These are phyloP conservation scores for Spathaspora boniae DNA, from an alignment of 805 yeast species.

Conservation along the genomic window DNA sequence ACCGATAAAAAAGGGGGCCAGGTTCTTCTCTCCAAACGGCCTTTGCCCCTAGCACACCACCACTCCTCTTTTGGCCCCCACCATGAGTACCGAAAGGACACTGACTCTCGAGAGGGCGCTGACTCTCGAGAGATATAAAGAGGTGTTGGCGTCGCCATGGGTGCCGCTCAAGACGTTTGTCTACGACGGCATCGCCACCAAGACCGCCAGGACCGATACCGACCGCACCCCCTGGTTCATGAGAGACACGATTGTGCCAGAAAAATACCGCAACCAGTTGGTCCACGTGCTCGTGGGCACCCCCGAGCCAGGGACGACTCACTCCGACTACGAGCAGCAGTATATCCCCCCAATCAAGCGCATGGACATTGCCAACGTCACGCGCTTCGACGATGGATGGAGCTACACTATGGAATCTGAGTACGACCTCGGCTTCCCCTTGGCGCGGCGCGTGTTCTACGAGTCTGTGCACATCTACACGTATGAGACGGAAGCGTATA, in stretches of 20 bases:
- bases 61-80: too few species aligned
- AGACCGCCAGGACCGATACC: conserved; percentile 1
- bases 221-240: conserved; percentile 7
- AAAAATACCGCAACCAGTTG: neutral
- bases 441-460: conserved; percentile 32
- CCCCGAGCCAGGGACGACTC: conserved; percentile 16
- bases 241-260: conserved; percentile 1
- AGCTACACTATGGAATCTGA: conserved; percentile 29
- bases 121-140: too few species aligned
- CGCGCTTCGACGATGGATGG: conserved; percentile 13
- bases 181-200: neutral
- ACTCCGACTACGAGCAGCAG: conserved; percentile 33
- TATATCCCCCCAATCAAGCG: conserved; percentile 33
- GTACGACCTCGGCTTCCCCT: conserved; percentile 36
- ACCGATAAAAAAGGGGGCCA: too few species aligned
- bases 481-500: conserved; percentile 18
- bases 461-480: conserved; percentile 30
- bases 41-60: too few species aligned
- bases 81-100: too few species aligned
- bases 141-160: neutral
- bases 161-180: neutral
- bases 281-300: conserved; percentile 5
- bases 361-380: conserved; percentile 12
- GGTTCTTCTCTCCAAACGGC: too few species aligned
- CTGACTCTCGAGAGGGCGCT: too few species aligned